Conservation (phyloP, 768 basidiomycete species). For the Tubosaeta sp. region DNA sequence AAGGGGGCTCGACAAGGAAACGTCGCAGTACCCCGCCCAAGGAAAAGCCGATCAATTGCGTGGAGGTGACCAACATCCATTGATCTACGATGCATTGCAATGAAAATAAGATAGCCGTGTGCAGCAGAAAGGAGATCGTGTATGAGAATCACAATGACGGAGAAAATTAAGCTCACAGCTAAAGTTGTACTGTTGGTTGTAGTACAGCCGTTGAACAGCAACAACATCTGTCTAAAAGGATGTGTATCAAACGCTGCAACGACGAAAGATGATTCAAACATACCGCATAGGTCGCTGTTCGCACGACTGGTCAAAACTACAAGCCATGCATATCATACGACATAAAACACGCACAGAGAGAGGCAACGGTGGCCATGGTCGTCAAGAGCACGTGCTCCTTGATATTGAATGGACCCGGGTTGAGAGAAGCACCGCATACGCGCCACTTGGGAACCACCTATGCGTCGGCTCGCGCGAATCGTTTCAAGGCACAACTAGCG, state of each 20-base stretch:
- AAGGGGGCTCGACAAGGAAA: conserved; percentile 61
- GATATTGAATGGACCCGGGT: conserved; percentile 73
- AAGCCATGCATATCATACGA: not conserved
- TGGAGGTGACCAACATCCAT: conserved; percentile 66
- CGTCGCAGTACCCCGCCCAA: conserved; percentile 57
- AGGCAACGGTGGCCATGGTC: conserved; percentile 57
- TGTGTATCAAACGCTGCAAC: not conserved
- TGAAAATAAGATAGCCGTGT: too few relatives aligned
- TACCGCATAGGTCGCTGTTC: conserved; percentile 47
- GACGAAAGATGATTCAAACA: not conserved
- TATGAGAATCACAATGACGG: not conserved
- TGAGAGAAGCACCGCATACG: conserved; percentile 58
- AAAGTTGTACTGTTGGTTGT: conserved; percentile 56
- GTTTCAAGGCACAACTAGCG: too few relatives aligned
- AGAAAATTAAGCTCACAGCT: conserved; percentile 34
- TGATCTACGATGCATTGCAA: conserved; percentile 40
- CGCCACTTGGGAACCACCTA: conserved; percentile 47
- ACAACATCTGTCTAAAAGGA: conserved; percentile 63
- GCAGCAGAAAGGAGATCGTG: not conserved
- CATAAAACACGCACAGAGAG: conserved; percentile 16
- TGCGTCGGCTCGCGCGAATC: not conserved
- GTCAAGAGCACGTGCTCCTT: conserved; percentile 70
- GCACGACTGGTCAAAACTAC: conserved; percentile 1
- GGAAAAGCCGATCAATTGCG: conserved; percentile 64
- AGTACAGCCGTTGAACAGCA: conserved; percentile 69